Evolutionary conservation across 192 early-diverging fungal species (phyloP), one percentile per base, ranked within the genome.

Genomic region (Bifiguratus adelaidae): DNA sequence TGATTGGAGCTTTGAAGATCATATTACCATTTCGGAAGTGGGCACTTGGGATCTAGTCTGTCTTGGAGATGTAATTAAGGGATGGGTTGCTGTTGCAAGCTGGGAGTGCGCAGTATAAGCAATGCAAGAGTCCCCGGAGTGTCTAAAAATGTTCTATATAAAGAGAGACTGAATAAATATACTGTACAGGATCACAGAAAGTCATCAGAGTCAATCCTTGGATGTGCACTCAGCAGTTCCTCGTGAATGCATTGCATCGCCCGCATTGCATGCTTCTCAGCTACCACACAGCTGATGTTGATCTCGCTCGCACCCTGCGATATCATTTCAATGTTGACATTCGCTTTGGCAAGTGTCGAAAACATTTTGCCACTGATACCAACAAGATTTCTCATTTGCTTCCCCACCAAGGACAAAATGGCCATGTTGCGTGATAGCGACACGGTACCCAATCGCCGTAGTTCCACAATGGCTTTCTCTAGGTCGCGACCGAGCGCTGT

Each of bases 281-380:
- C 74, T 50, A 94, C 83, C 6, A 94, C 88, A 57, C 91, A 94
- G 35, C 80, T 83, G 45, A 94, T 94, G 64, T 94, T 94, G 63
- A 94, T 92, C 64, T 94, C 91, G 13, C 77, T 81, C 8, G 91
- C 88, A 23, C 89, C 91, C 68, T 94, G 91, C 20, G 83, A 86
- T 33, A 94, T 94, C 81, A 94, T 94, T 61, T 94, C 91, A 45
- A 94, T 90, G 58, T 89, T 94, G 44, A 94, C 81, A 38, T 71
- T 65, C 50, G 79, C 71, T 46, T 77, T 71, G 12, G 88, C 83
- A 33, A 94, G 61, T 4, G 81, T 81, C 38, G 73, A 64, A 62
- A 94, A 94, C 88, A 94, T 89, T 50, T 72, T 77, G 13, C 84
- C 77, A 3, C 85, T 81, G 30, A 87, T 77, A 34, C 91, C 91